Evolutionary conservation across 2,329 filamentous ascomycete species (phyloP).

Genomic region (Aspergillus quadricinctus): DNA sequence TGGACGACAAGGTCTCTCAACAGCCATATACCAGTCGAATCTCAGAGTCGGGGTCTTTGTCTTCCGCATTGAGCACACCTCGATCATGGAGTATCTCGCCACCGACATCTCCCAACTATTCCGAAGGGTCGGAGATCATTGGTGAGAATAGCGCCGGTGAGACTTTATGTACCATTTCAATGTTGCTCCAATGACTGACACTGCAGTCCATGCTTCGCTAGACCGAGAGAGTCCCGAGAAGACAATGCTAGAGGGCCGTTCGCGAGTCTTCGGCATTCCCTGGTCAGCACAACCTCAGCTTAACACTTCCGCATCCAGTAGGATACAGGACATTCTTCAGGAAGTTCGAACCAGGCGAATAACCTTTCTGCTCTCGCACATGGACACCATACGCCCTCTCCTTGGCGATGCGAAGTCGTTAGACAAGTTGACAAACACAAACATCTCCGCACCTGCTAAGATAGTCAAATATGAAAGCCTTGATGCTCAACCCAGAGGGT

Average conservation of each 20-base stretch:
- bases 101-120: not conserved
- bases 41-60: not conserved
- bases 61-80: not conserved
- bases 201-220: not conserved
- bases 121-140: too few relatives aligned
- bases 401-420: not conserved
- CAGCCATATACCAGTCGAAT: not conserved
- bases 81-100: not conserved
- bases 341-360: not conserved
- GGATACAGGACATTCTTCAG: not conserved
- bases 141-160: not conserved
- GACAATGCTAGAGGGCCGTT: not conserved
- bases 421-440: not conserved
- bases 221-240: not conserved
- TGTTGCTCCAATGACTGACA: not conserved
- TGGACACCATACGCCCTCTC: slow-evolving; percentile 1
- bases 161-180: not conserved
- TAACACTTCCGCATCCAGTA: not conserved
- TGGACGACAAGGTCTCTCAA: not conserved
- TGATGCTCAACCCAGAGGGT: not conserved
- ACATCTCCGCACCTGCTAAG: not conserved
- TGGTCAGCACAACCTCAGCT: not conserved
- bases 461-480: not conserved
- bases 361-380: slow-evolving; percentile 2
- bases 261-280: not conserved